Percentiles rank a stretch among this genome's conserved stretches.
Conservation (phyloP, 306 rosid genomes). For the Lathyrus aphaca region DNA sequence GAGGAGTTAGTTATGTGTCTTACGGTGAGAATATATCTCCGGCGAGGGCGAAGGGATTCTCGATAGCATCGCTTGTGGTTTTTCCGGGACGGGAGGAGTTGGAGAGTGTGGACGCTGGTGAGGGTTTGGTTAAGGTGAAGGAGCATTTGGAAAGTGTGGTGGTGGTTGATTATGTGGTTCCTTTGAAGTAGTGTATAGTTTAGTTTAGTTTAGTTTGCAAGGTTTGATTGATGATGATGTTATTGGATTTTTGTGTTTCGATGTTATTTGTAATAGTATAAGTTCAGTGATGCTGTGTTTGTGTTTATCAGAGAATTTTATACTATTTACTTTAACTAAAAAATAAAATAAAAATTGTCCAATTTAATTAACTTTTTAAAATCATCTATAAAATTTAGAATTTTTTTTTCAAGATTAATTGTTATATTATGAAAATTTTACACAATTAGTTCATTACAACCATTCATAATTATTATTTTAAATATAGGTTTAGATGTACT, state of each 20-base stretch:
- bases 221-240: background rate
- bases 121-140: conserved; percentile 56
- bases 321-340: too few species aligned
- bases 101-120: conserved; percentile 51
- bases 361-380: too few species aligned
- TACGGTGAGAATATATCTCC: conserved; percentile 71
- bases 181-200: conserved; percentile 11
- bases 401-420: too few species aligned
- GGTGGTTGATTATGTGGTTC: conserved; percentile 62
- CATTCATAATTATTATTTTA: too few species aligned
- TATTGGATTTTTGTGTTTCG: background rate
- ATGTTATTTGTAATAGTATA: background rate
- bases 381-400: too few species aligned
- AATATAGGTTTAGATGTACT: too few species aligned
- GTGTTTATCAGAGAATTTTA: too few species aligned
- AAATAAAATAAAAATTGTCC: too few species aligned
- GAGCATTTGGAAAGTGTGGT: conserved; percentile 59
- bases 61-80: conserved; percentile 64
- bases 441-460: too few species aligned
- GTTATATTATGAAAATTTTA: too few species aligned
- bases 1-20: conserved; percentile 48
- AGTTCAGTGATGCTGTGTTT: background rate
- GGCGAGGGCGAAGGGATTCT: conserved; percentile 70
- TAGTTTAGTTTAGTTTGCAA: background rate
- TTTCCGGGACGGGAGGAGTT: conserved; percentile 42